Evolutionary conservation across 305 asterid species (phyloP).

Genomic region (Fraxinus latifolia): DNA sequence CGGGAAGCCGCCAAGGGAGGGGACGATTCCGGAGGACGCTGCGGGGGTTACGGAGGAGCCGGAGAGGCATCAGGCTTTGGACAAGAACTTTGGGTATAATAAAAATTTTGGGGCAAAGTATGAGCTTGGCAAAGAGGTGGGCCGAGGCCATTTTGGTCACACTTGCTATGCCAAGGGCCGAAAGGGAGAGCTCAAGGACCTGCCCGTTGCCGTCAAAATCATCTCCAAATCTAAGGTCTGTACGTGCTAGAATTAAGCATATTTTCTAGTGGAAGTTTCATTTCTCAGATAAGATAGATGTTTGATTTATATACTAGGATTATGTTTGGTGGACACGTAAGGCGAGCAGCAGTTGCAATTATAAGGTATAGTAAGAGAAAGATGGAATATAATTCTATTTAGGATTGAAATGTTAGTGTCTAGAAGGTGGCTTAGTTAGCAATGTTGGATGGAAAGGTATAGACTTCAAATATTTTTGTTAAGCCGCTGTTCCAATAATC

Average conservation of each 20-base stretch:
- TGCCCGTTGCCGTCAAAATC: slow-evolving; percentile 81
- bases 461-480: background rate
- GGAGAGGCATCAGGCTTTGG: slow-evolving; percentile 46
- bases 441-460: background rate
- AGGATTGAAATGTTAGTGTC: background rate
- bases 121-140: slow-evolving; percentile 91
- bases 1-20: slow-evolving; percentile 62
- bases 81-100: slow-evolving; percentile 78
- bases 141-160: slow-evolving; percentile 95
- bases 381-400: background rate
- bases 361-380: background rate
- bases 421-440: slow-evolving; percentile 10
- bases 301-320: background rate
- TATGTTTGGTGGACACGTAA: background rate
- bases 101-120: slow-evolving; percentile 83
- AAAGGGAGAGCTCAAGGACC: slow-evolving; percentile 74
- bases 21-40: slow-evolving; percentile 82
- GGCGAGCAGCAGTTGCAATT: background rate
- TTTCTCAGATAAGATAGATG: background rate
- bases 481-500: background rate
- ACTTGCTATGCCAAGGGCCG: slow-evolving; percentile 75
- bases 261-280: background rate
- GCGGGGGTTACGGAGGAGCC: slow-evolving; percentile 21
- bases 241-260: background rate
- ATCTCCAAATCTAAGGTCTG: slow-evolving; percentile 84